A percentile compares a stretch with the other conserved stretches of the same genome.
These are phyloP conservation scores for Jatropha curcas DNA, from an alignment of 345 rosid species.

Conservation along the genomic window DNA sequence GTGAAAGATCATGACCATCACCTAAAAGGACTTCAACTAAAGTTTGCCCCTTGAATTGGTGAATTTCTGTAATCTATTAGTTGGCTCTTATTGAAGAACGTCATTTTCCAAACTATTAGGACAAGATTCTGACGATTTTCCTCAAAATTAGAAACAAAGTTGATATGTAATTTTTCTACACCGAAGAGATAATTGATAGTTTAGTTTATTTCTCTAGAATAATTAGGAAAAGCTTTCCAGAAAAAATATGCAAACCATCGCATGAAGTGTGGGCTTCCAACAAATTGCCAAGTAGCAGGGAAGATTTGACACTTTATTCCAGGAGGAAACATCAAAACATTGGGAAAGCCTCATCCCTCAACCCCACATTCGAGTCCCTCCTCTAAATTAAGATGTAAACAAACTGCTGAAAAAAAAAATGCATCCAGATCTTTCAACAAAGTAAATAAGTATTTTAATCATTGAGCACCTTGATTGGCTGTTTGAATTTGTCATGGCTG, in stretches of 20 bases:
- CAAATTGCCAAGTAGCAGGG: background rate
- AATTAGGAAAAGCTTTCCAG: background rate
- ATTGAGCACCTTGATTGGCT: slow-evolving; percentile 70
- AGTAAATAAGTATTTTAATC: background rate
- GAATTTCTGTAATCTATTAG: too few species aligned
- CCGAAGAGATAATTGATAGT: background rate
- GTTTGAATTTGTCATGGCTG: slow-evolving; percentile 76
- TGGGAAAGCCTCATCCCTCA: too few species aligned
- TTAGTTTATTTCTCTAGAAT: background rate
- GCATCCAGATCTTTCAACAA: background rate
- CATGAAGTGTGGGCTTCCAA: background rate
- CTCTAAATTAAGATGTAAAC: background rate
- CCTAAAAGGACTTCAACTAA: too few species aligned
- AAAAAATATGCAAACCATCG: background rate
- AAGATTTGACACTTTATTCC: too few species aligned
- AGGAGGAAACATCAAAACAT: background rate
- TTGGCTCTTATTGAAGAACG: too few species aligned
- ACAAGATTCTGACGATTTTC: background rate
- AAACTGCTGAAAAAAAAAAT: background rate
- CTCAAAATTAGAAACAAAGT: background rate
- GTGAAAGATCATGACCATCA: too few species aligned
- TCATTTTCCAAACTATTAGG: too few species aligned
- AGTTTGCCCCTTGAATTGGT: too few species aligned
- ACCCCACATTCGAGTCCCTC: background rate
- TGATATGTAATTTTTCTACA: too few species aligned